phyloP scores from a whole-genome alignment of 257 asterid genomes.

The Nicotiana sylvestris region DNA sequence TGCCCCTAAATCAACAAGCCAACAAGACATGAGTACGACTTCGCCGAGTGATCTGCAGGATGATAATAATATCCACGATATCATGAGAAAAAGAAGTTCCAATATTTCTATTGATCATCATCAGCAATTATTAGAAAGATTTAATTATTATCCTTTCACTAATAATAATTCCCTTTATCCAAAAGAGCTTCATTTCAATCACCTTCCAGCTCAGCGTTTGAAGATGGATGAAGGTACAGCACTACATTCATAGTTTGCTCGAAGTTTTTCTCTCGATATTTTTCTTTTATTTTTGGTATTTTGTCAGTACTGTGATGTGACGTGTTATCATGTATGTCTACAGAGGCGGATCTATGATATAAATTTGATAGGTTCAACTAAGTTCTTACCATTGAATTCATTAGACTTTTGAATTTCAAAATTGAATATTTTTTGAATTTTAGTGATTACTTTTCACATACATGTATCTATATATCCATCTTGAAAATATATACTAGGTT shows the following conservation, averaged over 20 bases:
- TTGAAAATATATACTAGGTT: too few species aligned
- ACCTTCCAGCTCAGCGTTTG: conserved; percentile 5
- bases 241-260: neutral
- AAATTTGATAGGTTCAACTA: too few species aligned
- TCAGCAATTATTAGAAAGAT: conserved; percentile 25
- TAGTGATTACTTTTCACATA: too few species aligned
- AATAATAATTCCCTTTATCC: conserved; percentile 22
- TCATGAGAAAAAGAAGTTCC: conserved; percentile 16
- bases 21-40: neutral
- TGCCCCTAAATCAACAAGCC: conserved; percentile 12
- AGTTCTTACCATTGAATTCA: too few species aligned
- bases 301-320: too few species aligned
- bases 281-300: too few species aligned
- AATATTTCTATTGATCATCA: conserved; percentile 23
- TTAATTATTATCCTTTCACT: conserved; percentile 14
- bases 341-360: too few species aligned
- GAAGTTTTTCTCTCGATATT: too few species aligned
- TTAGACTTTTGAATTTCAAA: too few species aligned
- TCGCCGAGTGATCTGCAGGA: conserved; percentile 22
- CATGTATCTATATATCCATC: too few species aligned
- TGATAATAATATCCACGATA: conserved; percentile 3
- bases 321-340: too few species aligned
- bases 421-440: too few species aligned
- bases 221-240: conserved; percentile 35
- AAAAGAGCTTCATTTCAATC: conserved; percentile 26